Evolutionary conservation across 2,329 filamentous ascomycete genomes (phyloP).

Genomic region (Ceratocystis papillata): DNA sequence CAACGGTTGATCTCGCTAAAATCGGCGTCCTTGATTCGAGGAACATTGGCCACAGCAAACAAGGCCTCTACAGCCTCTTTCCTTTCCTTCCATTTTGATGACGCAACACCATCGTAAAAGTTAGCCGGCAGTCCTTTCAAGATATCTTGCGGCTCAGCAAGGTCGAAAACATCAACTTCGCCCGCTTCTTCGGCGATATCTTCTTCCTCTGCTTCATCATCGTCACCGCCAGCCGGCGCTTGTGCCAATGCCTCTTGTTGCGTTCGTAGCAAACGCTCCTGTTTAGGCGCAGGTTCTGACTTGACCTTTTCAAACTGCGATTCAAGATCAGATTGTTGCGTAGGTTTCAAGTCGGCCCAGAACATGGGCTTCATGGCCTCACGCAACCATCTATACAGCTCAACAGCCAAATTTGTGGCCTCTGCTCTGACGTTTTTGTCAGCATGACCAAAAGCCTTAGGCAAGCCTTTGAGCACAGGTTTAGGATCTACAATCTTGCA

Average conservation of each 20-base stretch:
- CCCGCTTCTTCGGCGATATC: constrained; percentile 47
- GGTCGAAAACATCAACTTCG: constrained; percentile 70
- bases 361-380: constrained; percentile 98
- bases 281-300: constrained; percentile 73
- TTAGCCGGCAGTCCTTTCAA: constrained; percentile 68
- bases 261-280: constrained; percentile 75
- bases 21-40: constrained; percentile 80
- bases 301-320: constrained; percentile 91
- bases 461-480: constrained; percentile 72
- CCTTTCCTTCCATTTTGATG: constrained; percentile 95
- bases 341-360: constrained; percentile 88
- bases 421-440: constrained; percentile 97
- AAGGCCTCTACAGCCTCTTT: constrained; percentile 88
- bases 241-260: constrained; percentile 75
- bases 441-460: constrained; percentile 87
- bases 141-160: constrained; percentile 81
- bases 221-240: constrained; percentile 52
- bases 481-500: constrained; percentile 93
- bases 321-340: constrained; percentile 88
- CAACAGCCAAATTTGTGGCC: constrained; percentile 79
- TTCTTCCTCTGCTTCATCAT: constrained; percentile 41
- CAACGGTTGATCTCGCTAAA: constrained; percentile 75
- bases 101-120: constrained; percentile 72
- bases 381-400: constrained; percentile 92
- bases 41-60: constrained; percentile 65